Evolutionary conservation across 345 rosid species (phyloP).

Genomic region (Rubroshorea leprosula): DNA sequence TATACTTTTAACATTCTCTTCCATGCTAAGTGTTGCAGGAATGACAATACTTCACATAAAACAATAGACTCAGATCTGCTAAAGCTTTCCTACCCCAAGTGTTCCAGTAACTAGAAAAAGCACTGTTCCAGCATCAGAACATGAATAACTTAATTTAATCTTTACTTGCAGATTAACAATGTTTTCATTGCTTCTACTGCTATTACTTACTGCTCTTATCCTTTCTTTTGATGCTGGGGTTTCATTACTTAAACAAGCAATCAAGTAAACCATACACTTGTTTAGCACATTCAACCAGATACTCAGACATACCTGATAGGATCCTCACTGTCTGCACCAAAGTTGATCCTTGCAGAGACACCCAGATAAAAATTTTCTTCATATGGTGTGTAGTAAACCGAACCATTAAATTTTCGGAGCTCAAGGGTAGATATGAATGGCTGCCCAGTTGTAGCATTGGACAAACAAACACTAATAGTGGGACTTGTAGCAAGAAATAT

Average conservation of each 20-base stretch:
- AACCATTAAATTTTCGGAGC: conserved; percentile 92
- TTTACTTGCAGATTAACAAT: not conserved
- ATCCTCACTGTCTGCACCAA: conserved; percentile 81
- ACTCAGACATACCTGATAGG: conserved; percentile 58
- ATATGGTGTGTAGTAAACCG: conserved; percentile 52
- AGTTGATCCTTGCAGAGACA: conserved; percentile 87
- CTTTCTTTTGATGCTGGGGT: too few species aligned
- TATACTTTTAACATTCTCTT: not conserved
- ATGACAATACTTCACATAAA: conserved; percentile 1
- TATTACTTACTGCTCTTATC: not conserved
- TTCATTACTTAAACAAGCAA: not conserved
- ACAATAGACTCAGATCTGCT: not conserved
- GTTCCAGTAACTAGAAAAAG: too few species aligned
- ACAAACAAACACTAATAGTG: conserved; percentile 71
- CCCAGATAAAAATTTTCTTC: conserved; percentile 71
- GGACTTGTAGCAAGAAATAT: conserved; percentile 78
- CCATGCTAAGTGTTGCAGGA: not conserved
- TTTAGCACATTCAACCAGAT: conserved; percentile 15
- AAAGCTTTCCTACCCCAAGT: too few species aligned
- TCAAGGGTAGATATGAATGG: conserved; percentile 98
- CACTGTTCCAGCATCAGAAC: not conserved
- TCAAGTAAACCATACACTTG: not conserved
- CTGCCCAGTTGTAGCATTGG: conserved; percentile 94
- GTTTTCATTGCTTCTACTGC: not conserved
- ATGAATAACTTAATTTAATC: not conserved